Conservation (phyloP, 2,329 filamentous ascomycete species). For the Penicillium sp. region DNA sequence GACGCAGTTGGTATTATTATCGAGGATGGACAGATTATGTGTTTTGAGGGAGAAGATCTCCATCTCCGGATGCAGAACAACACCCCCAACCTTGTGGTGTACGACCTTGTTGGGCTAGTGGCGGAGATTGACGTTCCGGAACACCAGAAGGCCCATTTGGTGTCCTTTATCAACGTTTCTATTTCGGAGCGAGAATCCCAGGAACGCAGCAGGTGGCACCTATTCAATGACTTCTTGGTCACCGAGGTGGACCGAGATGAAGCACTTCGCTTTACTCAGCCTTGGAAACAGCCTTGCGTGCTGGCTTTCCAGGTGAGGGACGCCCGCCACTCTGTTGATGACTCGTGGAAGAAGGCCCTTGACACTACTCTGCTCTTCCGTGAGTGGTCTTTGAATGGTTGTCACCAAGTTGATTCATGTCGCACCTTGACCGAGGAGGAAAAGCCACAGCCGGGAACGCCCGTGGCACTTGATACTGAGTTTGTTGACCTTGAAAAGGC, state of each 20-base stretch:
- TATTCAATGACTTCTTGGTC: slow-evolving; percentile 97
- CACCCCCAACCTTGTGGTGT: slow-evolving; percentile 76
- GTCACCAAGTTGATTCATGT: slow-evolving; percentile 38
- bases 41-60: slow-evolving; percentile 88
- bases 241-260: slow-evolving; percentile 73
- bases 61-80: slow-evolving; percentile 73
- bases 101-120: slow-evolving; percentile 85
- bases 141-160: slow-evolving; percentile 82
- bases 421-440: slow-evolving; percentile 51
- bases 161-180: slow-evolving; percentile 80
- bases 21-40: slow-evolving; percentile 86
- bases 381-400: slow-evolving; percentile 56
- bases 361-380: slow-evolving; percentile 81
- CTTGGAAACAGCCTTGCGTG: slow-evolving; percentile 90
- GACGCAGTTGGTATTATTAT: slow-evolving; percentile 91
- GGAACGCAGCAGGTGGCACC: slow-evolving; percentile 73
- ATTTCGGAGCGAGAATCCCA: slow-evolving; percentile 45
- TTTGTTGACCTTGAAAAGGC: slow-evolving; percentile 91
- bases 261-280: slow-evolving; percentile 79
- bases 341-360: slow-evolving; percentile 76
- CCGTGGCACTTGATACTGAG: slow-evolving; percentile 90
- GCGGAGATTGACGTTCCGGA: slow-evolving; percentile 83
- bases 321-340: slow-evolving; percentile 75
- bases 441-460: slow-evolving; percentile 63
- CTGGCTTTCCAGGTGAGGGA: slow-evolving; percentile 79